Percentiles rank a stretch among this genome's conserved stretches.
Evolutionary conservation across 768 basidiomycete species (phyloP).

Genomic region (Tephrocybe sp.): DNA sequence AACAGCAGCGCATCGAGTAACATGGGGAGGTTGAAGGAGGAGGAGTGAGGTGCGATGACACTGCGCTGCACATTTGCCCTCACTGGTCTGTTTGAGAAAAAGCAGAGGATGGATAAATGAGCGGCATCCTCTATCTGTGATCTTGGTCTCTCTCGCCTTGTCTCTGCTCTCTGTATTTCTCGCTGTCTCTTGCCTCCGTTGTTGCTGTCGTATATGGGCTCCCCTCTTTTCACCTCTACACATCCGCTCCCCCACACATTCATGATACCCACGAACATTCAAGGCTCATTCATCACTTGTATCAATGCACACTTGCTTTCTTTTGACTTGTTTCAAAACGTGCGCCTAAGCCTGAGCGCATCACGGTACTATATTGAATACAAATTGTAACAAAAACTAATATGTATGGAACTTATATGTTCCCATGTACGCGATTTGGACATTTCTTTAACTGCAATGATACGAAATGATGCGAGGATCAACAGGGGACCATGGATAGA

Average conservation of each 20-base stretch:
- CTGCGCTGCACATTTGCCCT: not conserved
- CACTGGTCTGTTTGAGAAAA: not conserved
- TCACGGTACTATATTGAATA: conserved; percentile 2
- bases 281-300: not conserved
- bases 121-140: not conserved
- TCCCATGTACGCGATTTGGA: not conserved
- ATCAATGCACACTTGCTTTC: conserved; percentile 3
- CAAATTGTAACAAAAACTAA: not conserved
- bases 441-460: too few species aligned
- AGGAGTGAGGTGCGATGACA: conserved; percentile 9
- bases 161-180: not conserved
- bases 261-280: conserved; percentile 4
- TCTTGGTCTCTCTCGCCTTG: not conserved
- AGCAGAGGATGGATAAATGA: not conserved
- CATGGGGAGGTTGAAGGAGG: conserved; percentile 22
- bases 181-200: not conserved
- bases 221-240: not conserved
- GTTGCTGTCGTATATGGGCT: conserved; percentile 1
- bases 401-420: not conserved
- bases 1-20: conserved; percentile 30
- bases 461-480: too few species aligned
- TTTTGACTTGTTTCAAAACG: conserved; percentile 1
- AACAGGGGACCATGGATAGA: too few species aligned
- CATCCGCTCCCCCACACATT: not conserved
- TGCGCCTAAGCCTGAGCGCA: not conserved